A percentile compares a stretch with the other conserved stretches of the same genome.
These are phyloP conservation scores for Asterella californica DNA, from an alignment of 225 moss, liverwort and hornwort species.

Conservation along the genomic window DNA sequence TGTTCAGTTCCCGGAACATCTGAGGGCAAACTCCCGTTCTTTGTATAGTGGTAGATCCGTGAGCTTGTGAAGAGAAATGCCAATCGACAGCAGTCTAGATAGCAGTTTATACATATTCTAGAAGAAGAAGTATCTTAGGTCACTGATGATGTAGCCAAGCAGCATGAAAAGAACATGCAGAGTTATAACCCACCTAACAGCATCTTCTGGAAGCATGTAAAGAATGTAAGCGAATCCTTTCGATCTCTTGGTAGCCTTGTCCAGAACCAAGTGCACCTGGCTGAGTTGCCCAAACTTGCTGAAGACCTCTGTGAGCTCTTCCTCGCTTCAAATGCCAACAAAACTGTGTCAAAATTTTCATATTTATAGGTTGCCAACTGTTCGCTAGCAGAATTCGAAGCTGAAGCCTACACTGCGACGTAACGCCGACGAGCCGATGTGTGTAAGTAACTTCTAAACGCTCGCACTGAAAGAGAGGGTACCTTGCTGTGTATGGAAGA, in stretches of 20 bases:
- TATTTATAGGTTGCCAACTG: neutral
- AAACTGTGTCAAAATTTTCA: neutral
- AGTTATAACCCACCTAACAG: conserved; percentile 54
- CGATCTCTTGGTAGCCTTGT: conserved; percentile 82
- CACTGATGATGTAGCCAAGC: neutral
- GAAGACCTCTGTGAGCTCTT: conserved; percentile 78
- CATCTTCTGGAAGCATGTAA: conserved; percentile 92
- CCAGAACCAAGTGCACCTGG: conserved; percentile 86
- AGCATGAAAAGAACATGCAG: neutral
- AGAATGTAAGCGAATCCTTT: conserved; percentile 91
- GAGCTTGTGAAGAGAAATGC: too few relatives aligned
- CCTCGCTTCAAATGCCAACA: conserved; percentile 61
- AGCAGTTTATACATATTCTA: too few relatives aligned
- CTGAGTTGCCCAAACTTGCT: conserved; percentile 85
- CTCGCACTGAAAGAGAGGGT: neutral
- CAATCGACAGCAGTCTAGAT: too few relatives aligned
- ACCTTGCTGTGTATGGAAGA: conserved; percentile 90
- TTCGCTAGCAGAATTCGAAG: neutral
- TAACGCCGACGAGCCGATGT: neutral
- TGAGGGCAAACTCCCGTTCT: too few relatives aligned
- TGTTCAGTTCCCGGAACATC: too few relatives aligned
- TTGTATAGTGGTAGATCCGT: too few relatives aligned
- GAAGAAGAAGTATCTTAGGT: too few relatives aligned
- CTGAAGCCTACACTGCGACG: too few relatives aligned
- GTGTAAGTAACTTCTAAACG: neutral